Evolutionary conservation across 2,329 filamentous ascomycete species (phyloP), one percentile per base, ranked within the genome.

Genomic region (Penicillium sp.): DNA sequence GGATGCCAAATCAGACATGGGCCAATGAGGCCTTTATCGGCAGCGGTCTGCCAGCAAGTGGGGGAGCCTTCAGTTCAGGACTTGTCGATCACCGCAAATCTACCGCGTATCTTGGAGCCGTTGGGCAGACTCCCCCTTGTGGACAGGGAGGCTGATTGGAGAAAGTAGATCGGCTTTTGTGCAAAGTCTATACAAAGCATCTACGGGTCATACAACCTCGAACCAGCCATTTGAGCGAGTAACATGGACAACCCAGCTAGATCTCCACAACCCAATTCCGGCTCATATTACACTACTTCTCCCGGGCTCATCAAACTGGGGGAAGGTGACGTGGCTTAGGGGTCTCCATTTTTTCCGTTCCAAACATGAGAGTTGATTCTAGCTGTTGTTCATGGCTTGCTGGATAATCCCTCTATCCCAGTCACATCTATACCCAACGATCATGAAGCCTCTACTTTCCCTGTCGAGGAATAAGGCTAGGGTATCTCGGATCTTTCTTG

Each of bases 71-170:
- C 26, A 65, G 55, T 34, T 60, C 69, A 1, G 63, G 60, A 1
- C 58, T 69, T 28, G 60, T 51, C 26, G 56, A 52, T 21, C 59
- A 56, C 40, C 71, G 71, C 55, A 71, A 65, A 52, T 53, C 68
- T 34, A 48, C 64, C 29, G 59, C 66, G 16, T 71, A 69, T 43
- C 74, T 73, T 51, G 74, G 74, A 28, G 69, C 71, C 40, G 76
- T 80, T 52, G 74, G 74, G 5, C 75, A 77, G 52, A 81, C 76
- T 28, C 78, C 79, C 19, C 77, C 77, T 21, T 78, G 75, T 59
- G 77, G 77, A 24, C 79, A 82, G 61, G 75, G 75, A 34, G 77
- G 77, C 48, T 79, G 75, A 78, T 65, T 37, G 29, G 11, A 23
- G 14, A 43, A 14, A 26, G 13, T 23, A 48, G 21, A 40, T 29